Base-by-base conservation (phyloP, 495 filamentous ascomycete species). In the Xylaria telfairii region DNA sequence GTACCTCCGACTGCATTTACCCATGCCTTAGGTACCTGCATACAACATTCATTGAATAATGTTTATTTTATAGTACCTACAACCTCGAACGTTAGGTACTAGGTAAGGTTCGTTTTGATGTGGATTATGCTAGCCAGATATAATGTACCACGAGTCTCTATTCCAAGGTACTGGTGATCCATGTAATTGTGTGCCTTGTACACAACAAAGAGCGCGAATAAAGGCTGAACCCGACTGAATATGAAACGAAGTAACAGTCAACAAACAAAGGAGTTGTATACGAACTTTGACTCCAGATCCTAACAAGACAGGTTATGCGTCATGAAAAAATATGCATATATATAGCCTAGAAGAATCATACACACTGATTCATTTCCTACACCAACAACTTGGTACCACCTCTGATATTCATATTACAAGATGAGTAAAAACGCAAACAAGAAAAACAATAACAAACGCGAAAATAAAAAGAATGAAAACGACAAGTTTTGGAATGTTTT, bases 401-500 rank as follows among this genome's bases (percentile, higher is more conserved):
- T 53, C 26, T 12, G 2, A 53, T 17, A 28, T 28, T 53, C 24
- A 32, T 4, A n/a, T 59, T n/a, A 59, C 5, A 39, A 54, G 12
- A 54, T 54, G 49, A 28, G 49, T 28, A 28, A 54, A 13, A 17
- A 17, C 26, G 1, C 8, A 30, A 17, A 30, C n/a, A n/a, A n/a
- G n/a, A n/a, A n/a, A n/a, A 42, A 42, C 28, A 10, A 32, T n/a
- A n/a, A n/a, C n/a, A n/a, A n/a, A n/a, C n/a, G n/a, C n/a, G n/a
- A n/a, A n/a, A n/a, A n/a, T n/a, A n/a, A 10, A 3, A n/a, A n/a
- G 44, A 4, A 46, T 2, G 19, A 39, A 8, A 30, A 57, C 17
- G 30, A 57, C 1, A 57, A 56, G 13, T 67, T 67, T 51, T 67
- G 65, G 65, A 26, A 54, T 12, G 49, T 67, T 21, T 67, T 67